A percentile compares a stretch with the other conserved stretches of the same genome.
Evolutionary conservation across 805 yeast species (phyloP).

Genomic region (Saccharomyces mikatae): DNA sequence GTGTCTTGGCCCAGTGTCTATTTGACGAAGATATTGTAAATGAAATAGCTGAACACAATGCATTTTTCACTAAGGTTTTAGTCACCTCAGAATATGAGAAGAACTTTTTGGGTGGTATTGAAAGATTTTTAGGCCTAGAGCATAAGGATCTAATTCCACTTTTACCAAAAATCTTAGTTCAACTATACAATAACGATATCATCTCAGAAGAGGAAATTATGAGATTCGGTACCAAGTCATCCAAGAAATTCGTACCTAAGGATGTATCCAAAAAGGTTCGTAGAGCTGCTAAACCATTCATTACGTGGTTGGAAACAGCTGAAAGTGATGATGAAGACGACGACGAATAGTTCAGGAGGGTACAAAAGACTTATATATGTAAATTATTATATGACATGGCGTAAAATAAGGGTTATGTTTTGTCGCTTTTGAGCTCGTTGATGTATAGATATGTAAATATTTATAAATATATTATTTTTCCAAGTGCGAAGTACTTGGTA

Average conservation of each 20-base stretch:
- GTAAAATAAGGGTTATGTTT: not conserved
- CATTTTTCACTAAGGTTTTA: slow-evolving; percentile 67
- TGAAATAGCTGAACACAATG: slow-evolving; percentile 70
- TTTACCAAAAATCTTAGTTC: slow-evolving; percentile 75
- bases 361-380: not conserved
- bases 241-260: slow-evolving; percentile 89
- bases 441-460: not conserved
- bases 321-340: slow-evolving; percentile 66
- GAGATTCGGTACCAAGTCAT: slow-evolving; percentile 81
- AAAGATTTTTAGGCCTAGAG: slow-evolving; percentile 80
- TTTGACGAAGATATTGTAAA: slow-evolving; percentile 69
- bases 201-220: slow-evolving; percentile 73
- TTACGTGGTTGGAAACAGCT: slow-evolving; percentile 92
- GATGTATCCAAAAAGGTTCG: slow-evolving; percentile 88
- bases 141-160: slow-evolving; percentile 61
- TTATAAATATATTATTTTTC: not conserved
- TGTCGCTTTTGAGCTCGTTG: not conserved
- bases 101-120: slow-evolving; percentile 91
- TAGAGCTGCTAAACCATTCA: slow-evolving; percentile 91
- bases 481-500: not conserved
- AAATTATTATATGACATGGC: not conserved
- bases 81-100: slow-evolving; percentile 64
- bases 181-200: slow-evolving; percentile 75
- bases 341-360: slow-evolving; percentile 9
- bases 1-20: slow-evolving; percentile 85